Evolutionary conservation across 1,284 basidiomycete species (phyloP).

Genomic region (Tetrapyrgos nigripes): DNA sequence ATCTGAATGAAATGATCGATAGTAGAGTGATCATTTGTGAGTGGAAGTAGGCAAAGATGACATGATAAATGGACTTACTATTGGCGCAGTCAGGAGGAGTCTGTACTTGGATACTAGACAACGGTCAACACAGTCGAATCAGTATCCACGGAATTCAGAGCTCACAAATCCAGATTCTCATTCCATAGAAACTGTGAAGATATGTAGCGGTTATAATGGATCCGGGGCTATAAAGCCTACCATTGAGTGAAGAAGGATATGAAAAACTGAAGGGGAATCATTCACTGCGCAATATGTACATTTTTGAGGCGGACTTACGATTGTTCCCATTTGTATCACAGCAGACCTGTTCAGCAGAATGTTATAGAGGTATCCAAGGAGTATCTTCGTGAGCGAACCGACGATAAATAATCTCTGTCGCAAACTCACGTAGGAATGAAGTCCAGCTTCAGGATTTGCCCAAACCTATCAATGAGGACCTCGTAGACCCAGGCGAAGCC

Average conservation of each 20-base stretch:
- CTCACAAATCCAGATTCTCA: not conserved
- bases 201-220: not conserved
- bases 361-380: not conserved
- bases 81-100: not conserved
- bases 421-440: not conserved
- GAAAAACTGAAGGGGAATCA: not conserved
- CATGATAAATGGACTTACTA: not conserved
- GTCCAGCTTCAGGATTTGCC: not conserved
- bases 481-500: not conserved
- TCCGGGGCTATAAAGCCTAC: not conserved
- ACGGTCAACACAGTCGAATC: not conserved
- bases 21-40: not conserved
- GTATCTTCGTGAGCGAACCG: not conserved
- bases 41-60: not conserved
- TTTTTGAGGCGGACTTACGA: not conserved
- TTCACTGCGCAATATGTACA: not conserved
- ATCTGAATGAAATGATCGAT: not conserved
- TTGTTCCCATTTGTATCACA: not conserved
- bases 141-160: not conserved
- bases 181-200: not conserved
- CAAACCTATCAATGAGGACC: not conserved
- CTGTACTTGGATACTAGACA: not conserved
- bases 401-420: not conserved
- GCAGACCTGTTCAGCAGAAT: not conserved
- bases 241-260: not conserved